Evolutionary conservation across 306 rosid genomes (phyloP), one percentile per base, ranked within the genome.

Genomic region (Gillenia trifoliata): DNA sequence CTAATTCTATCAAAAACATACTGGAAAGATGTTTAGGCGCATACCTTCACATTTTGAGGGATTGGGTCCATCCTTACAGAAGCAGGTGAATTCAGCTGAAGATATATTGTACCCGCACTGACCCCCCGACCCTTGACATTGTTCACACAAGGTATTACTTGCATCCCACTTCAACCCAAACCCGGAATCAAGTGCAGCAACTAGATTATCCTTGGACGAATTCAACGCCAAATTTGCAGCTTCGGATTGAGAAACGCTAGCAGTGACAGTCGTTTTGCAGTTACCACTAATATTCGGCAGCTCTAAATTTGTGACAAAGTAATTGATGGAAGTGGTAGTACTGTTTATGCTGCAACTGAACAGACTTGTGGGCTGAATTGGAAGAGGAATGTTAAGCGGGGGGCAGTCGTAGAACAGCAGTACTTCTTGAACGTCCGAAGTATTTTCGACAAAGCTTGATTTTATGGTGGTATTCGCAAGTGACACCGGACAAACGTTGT

Each of bases 101-200:
- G 9, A 71, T 8, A 31, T 29, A 38, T 78, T 49, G 43, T 66
- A 74, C 49, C 89, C 91, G 68, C 96, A 92, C 26, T 65, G 23
- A 33, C 96, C 93, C 8, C 79, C 85, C 4, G 86, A 76, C 1
- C 4, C 36, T 63, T 2, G 36, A 70, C 98, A 90, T n/a, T 29
- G 68, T 28, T 52, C 40, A 60, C 95, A 90, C 75, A 71, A 41
- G 54, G 16, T 36, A 19, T 81, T 83, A 25, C 74, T 81, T 31
- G 80, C 85, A 54, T 78, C 11, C 96, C 93, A 90, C 23, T 4
- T 45, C 47, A 86, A 74, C 4, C 31, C 75, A 81, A 87, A 88
- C 19, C 96, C 93, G 8, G 59, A 52, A 28, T 78, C 54, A 20
- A 92, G 63, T 28, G 79, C 85, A 7, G 8, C 73, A 40, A 8